These are phyloP conservation scores for Laetiporus sulphureus DNA, from an alignment of 1,284 basidiomycete genomes.

Conservation along the genomic window DNA sequence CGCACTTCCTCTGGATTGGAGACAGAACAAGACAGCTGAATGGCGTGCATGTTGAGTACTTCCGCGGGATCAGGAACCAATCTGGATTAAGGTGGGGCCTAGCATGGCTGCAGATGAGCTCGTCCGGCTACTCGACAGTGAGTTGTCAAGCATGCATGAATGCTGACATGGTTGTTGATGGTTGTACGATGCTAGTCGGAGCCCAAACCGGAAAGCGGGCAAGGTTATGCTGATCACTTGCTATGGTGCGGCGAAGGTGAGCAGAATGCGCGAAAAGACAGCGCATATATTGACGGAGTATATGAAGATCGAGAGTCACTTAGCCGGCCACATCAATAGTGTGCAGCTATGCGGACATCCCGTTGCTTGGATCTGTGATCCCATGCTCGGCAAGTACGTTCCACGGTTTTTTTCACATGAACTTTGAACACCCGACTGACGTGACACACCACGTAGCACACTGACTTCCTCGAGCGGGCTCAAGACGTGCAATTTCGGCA, in stretches of 20 bases:
- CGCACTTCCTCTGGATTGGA: slow-evolving; percentile 96
- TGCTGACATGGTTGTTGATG: no score
- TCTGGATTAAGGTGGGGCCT: slow-evolving; percentile 96
- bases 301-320: slow-evolving; percentile 63
- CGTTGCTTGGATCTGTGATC: slow-evolving; percentile 93
- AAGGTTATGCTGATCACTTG: slow-evolving; percentile 89
- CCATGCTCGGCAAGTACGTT: slow-evolving; percentile 92
- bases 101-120: slow-evolving; percentile 80
- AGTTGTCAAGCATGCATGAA: no score
- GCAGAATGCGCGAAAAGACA: background rate
- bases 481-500: slow-evolving; percentile 88
- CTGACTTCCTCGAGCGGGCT: slow-evolving; percentile 70
- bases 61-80: slow-evolving; percentile 90
- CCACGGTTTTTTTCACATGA: slow-evolving; percentile 2
- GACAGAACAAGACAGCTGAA: slow-evolving; percentile 92
- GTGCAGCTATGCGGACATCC: slow-evolving; percentile 80
- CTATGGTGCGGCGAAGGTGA: slow-evolving; percentile 84
- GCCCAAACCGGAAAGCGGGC: slow-evolving; percentile 81
- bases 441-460: slow-evolving; percentile 45
- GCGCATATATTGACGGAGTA: background rate
- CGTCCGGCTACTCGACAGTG: slow-evolving; percentile 73
- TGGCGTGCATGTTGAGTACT: slow-evolving; percentile 95
- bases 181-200: slow-evolving; percentile 49
- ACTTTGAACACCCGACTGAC: background rate
- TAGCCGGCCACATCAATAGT: slow-evolving; percentile 79